Evolutionary conservation across 1,139 yeast genomes (phyloP), one percentile per base, ranked within the genome.

Genomic region (Suhomyces choctaworum): DNA sequence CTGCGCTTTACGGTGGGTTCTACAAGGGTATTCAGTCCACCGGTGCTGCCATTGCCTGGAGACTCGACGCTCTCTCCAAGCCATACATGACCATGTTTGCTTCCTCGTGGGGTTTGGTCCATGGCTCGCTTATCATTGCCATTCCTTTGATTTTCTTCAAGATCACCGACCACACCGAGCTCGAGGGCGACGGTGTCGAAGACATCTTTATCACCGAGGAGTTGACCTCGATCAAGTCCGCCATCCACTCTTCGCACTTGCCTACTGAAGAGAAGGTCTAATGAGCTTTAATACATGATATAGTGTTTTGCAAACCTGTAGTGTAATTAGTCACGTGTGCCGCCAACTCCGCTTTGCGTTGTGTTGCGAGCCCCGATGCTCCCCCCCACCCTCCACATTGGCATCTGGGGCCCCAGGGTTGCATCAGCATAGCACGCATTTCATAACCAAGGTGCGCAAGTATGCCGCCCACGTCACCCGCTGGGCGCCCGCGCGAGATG

Each of bases 1-100:
- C 68, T 17, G 81, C 83, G 9, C 61, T 78, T 40, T 77, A 76
- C 47, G 80, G 78, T 29, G 82, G 83, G 29, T 75, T 75, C 56
- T 79, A 76, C 62, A 79, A 79, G 61, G 78, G 82, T 41, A 58
- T 78, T 34, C 85, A 79, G 59, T 72, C 80, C 19, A 82, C 81
- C 10, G 82, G 80, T 51, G 78, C 80, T 14, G 83, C 81, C 15
- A 64, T 79, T 39, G 75, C 72, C 8, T 79, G 84, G 83, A 60
- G 80, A 48, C 59, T 79, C 42, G 82, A 79, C 51, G 71, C 78
- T 23, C 46, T 62, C 33, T 56, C 54, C 4, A 50, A 47, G 12
- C 59, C 76, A 13, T 78, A 64, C 56, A 62, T 66, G 51, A 51
- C 56, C 36, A 55, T 76, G 60, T 78, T 76, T 48, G 78, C 64